Percentiles rank a stretch among this genome's conserved stretches.
These are phyloP conservation scores for Lasiosphaeriaceae sp. DNA, from an alignment of 495 filamentous ascomycete genomes.

Conservation along the genomic window DNA sequence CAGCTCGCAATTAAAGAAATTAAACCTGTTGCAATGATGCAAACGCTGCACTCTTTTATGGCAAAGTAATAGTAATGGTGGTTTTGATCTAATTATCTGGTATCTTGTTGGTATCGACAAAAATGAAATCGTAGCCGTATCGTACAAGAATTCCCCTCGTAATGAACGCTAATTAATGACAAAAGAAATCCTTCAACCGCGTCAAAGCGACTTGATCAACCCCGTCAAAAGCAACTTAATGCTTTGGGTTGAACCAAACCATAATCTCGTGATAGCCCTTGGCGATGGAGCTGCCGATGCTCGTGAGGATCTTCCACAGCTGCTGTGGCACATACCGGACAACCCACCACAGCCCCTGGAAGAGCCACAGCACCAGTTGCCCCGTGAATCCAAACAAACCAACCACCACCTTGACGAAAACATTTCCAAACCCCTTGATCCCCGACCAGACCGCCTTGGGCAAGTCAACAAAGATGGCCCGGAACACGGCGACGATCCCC, in stretches of 20 bases:
- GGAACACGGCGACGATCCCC: constrained; percentile 27
- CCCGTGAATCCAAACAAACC: constrained; percentile 30
- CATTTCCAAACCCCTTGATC: constrained; percentile 20
- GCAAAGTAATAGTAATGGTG: too few relatives aligned
- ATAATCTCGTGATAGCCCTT: constrained; percentile 36
- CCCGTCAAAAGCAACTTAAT: constrained; percentile 2
- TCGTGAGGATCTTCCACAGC: constrained; percentile 28
- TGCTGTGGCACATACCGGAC: constrained; percentile 33
- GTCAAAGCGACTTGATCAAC: too few relatives aligned
- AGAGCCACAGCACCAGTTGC: constrained; percentile 24
- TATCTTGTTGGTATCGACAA: too few relatives aligned
- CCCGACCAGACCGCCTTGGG: constrained; percentile 27
- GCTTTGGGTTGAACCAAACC: constrained; percentile 42
- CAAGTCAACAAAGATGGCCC: constrained; percentile 30
- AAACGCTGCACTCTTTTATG: too few relatives aligned
- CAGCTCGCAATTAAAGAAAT: too few relatives aligned
- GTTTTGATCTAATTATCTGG: too few relatives aligned
- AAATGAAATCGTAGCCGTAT: too few relatives aligned
- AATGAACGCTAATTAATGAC: too few relatives aligned
- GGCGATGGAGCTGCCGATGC: constrained; percentile 26
- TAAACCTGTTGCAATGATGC: too few relatives aligned
- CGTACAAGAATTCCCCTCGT: too few relatives aligned
- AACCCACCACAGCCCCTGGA: constrained; percentile 22
- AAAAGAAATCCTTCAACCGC: too few relatives aligned
- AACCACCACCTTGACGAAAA: constrained; percentile 21